A percentile compares a stretch with the other conserved stretches of the same genome.
These are phyloP conservation scores for Coemansia sp. DNA, from an alignment of 192 early-diverging fungal species.

Conservation along the genomic window DNA sequence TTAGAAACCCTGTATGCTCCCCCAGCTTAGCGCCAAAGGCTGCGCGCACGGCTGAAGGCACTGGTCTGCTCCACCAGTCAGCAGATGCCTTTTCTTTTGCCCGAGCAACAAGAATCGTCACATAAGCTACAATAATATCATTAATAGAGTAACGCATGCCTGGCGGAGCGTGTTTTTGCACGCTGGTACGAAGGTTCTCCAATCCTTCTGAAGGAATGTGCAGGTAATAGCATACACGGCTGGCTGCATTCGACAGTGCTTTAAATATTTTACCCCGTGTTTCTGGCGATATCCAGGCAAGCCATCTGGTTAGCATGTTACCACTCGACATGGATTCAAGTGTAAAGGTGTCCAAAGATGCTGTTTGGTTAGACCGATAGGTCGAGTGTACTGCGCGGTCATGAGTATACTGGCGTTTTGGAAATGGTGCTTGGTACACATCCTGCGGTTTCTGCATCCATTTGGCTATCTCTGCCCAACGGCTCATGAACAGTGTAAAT, in stretches of 20 bases:
- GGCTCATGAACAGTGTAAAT: conserved; percentile 19
- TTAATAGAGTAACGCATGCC: conserved; percentile 11
- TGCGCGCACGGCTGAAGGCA: background rate
- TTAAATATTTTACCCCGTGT: conserved; percentile 1
- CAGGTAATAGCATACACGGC: conserved; percentile 2
- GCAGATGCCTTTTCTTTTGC: background rate
- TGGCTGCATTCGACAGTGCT: background rate
- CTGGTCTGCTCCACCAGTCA: background rate
- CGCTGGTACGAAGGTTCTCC: background rate
- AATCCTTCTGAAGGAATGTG: conserved; percentile 5
- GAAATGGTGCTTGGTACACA: background rate
- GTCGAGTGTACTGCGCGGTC: background rate
- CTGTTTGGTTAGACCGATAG: background rate
- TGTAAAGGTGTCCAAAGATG: background rate
- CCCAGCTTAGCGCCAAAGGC: background rate
- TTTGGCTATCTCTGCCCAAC: conserved; percentile 18
- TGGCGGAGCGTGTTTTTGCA: background rate
- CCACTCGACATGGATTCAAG: background rate
- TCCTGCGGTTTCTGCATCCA: conserved; percentile 10
- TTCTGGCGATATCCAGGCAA: conserved; percentile 25
- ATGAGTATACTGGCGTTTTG: background rate
- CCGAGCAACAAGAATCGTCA: conserved; percentile 12
- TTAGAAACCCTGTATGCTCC: background rate
- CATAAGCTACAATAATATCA: conserved; percentile 21
- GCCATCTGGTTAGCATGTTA: background rate